Conservation (phyloP, 2,329 filamentous ascomycete genomes). For the Cercospora zeae-maydis region DNA sequence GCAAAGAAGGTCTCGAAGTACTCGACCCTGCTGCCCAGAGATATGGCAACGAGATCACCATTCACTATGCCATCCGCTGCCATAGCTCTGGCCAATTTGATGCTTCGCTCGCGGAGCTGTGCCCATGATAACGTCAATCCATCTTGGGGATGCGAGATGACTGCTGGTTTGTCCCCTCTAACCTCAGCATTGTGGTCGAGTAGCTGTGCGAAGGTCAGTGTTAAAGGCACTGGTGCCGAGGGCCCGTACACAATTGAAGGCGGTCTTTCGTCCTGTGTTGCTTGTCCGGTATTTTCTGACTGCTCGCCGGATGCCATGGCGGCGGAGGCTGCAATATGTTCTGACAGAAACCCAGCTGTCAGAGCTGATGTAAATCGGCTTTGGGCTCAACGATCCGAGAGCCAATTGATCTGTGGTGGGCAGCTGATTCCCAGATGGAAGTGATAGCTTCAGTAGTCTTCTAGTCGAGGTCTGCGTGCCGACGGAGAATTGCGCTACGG, state of each 20-base stretch:
- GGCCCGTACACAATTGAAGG: conserved; percentile 32
- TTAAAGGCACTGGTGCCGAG: conserved; percentile 30
- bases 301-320: conserved; percentile 11
- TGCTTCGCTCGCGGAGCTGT: conserved; percentile 28
- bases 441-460: neutral
- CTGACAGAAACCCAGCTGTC: neutral
- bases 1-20: conserved; percentile 37
- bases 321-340: neutral
- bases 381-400: neutral
- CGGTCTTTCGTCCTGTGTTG: conserved; percentile 21
- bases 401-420: neutral
- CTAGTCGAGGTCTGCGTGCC: neutral
- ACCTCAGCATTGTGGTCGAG: conserved; percentile 31
- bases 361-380: neutral
- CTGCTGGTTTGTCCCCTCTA: conserved; percentile 26
- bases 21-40: conserved; percentile 32
- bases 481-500: neutral
- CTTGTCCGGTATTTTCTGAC: neutral
- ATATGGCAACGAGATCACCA: conserved; percentile 32
- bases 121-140: conserved; percentile 23
- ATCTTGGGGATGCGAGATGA: conserved; percentile 32
- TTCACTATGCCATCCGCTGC: conserved; percentile 30
- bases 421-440: neutral
- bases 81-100: conserved; percentile 29
- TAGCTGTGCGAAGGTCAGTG: conserved; percentile 31